Conservation (phyloP, 169 alveolate species). For the Babesia sp. region DNA sequence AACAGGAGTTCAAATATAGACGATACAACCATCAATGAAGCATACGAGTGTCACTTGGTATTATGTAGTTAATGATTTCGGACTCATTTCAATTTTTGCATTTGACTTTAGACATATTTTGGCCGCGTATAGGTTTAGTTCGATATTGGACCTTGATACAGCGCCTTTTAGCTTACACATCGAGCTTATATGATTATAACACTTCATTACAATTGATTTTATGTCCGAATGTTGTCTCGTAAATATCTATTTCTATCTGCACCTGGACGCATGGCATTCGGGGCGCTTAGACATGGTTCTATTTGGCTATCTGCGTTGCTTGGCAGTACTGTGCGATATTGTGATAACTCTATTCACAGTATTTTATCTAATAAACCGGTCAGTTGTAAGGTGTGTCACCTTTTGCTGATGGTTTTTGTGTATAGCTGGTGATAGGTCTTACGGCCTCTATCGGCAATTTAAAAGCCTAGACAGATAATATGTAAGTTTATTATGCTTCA, state of each 20-base stretch:
- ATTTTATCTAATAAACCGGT: not conserved
- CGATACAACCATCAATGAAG: no score
- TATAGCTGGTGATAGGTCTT: not conserved
- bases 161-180: not conserved
- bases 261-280: slow-evolving; percentile 31
- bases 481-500: no score
- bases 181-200: not conserved
- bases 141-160: no score
- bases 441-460: not conserved
- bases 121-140: no score
- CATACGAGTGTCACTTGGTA: no score
- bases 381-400: slow-evolving; percentile 4
- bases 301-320: not conserved
- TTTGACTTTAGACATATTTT: no score
- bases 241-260: not conserved
- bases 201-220: not conserved
- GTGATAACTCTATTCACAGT: not conserved
- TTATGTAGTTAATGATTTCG: no score
- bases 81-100: no score
- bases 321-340: not conserved
- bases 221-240: not conserved
- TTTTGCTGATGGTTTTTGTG: not conserved
- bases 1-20: no score
- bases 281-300: not conserved
- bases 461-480: no score